Percentiles rank a stretch among this genome's conserved stretches.
Conservation (phyloP, 2,329 filamentous ascomycete genomes). For the Curvularia hawaiiensis region DNA sequence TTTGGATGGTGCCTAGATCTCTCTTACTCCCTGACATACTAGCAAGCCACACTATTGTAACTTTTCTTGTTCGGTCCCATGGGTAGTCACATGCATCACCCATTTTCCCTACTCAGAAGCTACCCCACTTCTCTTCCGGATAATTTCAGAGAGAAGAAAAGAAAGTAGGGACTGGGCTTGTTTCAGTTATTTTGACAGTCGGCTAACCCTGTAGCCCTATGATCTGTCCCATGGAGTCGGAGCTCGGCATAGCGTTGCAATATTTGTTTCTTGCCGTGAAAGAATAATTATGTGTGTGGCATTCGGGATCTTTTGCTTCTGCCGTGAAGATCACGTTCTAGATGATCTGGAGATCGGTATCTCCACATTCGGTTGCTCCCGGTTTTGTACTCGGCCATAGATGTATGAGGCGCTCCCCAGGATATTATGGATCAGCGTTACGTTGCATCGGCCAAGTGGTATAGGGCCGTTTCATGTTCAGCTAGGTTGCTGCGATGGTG, state of each 20-base stretch:
- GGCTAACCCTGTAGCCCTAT: background rate
- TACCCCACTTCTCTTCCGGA: background rate
- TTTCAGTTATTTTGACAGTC: background rate
- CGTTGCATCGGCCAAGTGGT: background rate
- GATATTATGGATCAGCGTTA: background rate
- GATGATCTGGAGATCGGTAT: background rate
- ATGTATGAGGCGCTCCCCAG: background rate
- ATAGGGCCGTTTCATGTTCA: background rate
- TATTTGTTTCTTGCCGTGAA: background rate
- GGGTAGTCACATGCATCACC: background rate
- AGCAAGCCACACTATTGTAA: background rate
- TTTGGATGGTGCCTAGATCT: background rate
- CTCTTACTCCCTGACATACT: no score
- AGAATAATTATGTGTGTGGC: background rate
- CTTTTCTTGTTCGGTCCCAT: background rate
- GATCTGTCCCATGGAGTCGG: background rate
- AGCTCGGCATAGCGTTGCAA: background rate
- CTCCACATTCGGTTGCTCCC: background rate
- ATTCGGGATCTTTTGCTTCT: background rate
- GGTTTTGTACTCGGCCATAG: background rate
- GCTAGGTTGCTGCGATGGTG: background rate
- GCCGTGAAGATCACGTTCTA: background rate
- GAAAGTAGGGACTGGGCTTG: background rate
- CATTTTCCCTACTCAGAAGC: background rate
- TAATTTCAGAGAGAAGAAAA: background rate